phyloP scores from a whole-genome alignment of 768 basidiomycete genomes.

The Tremella yokohamensis region DNA sequence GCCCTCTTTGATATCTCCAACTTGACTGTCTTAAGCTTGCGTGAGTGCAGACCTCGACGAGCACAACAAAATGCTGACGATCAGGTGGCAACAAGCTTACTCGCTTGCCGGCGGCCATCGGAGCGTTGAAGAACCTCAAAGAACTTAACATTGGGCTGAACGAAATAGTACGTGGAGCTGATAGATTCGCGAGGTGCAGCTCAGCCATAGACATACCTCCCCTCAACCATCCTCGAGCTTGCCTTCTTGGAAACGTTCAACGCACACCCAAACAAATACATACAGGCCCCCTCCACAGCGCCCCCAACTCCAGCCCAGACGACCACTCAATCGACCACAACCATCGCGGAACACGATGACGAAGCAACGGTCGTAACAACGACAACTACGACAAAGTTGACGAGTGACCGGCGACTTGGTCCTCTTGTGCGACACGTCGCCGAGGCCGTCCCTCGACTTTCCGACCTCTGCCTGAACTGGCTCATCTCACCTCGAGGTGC shows the following conservation, averaged over 20 bases:
- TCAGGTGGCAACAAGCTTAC: constrained; percentile 40
- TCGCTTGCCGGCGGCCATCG: constrained; percentile 44
- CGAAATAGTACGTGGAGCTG: constrained; percentile 27
- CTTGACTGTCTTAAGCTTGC: constrained; percentile 37
- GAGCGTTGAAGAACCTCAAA: constrained; percentile 36
- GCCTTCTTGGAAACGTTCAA: constrained; percentile 26
- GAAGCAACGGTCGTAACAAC: background rate
- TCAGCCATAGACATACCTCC: constrained; percentile 29
- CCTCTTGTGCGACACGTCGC: constrained; percentile 22
- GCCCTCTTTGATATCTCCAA: constrained; percentile 46
- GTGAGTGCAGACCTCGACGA: constrained; percentile 18
- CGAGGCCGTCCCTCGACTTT: constrained; percentile 25
- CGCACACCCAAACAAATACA: constrained; percentile 29
- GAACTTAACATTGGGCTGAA: constrained; percentile 48
- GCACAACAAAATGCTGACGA: background rate
- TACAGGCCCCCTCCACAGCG: constrained; percentile 8
- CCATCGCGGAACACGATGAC: background rate
- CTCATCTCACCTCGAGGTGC: constrained; percentile 41
- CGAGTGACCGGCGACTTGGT: constrained; percentile 19
- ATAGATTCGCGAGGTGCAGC: constrained; percentile 4
- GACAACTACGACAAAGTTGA: background rate
- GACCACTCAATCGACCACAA: background rate
- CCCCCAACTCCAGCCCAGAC: background rate
- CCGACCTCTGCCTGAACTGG: constrained; percentile 31
- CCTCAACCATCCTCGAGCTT: constrained; percentile 44